Evolutionary conservation across 179 eudicot genomes (phyloP).

Genomic region (Nepenthes alata): DNA sequence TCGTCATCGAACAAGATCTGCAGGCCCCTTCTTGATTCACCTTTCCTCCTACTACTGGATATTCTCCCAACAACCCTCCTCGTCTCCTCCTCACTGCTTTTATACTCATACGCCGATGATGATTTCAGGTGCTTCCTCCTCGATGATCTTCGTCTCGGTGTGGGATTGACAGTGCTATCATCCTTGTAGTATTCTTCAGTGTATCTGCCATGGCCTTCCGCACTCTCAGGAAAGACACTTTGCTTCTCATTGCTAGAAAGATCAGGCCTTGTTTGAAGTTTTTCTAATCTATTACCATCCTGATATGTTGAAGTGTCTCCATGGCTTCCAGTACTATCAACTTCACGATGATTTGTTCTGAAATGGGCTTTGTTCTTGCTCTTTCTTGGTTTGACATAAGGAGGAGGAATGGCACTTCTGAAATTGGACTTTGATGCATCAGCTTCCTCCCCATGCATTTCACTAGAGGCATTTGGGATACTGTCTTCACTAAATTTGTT

Average conservation of each 20-base stretch:
- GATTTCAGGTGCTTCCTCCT: constrained; percentile 53
- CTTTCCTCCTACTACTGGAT: constrained; percentile 66
- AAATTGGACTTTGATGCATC: constrained; percentile 29
- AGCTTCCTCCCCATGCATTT: constrained; percentile 26
- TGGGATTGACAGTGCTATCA: constrained; percentile 18
- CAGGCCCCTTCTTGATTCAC: constrained; percentile 60
- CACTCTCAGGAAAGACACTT: constrained; percentile 11
- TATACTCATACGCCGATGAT: constrained; percentile 21
- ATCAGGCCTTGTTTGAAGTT: constrained; percentile 17
- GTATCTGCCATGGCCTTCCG: constrained; percentile 17
- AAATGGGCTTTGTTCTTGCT: constrained; percentile 18
- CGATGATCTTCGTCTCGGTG: constrained; percentile 55
- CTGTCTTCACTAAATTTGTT: constrained; percentile 12
- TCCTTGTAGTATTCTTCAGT: constrained; percentile 38
- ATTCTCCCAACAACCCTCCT: constrained; percentile 38
- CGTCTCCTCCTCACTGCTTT: constrained; percentile 26
- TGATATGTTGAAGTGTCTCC: constrained; percentile 22
- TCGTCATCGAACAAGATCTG: constrained; percentile 58
- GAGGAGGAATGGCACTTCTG: constrained; percentile 49
- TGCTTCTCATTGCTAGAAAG: constrained; percentile 12
- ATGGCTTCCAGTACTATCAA: constrained; percentile 10
- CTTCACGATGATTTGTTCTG: constrained; percentile 10
- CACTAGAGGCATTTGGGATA: constrained; percentile 13
- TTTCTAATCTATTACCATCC: constrained; percentile 17
- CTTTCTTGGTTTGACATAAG: constrained; percentile 48